phyloP scores from a whole-genome alignment of 768 basidiomycete species.

The Lactifluus volemus region DNA sequence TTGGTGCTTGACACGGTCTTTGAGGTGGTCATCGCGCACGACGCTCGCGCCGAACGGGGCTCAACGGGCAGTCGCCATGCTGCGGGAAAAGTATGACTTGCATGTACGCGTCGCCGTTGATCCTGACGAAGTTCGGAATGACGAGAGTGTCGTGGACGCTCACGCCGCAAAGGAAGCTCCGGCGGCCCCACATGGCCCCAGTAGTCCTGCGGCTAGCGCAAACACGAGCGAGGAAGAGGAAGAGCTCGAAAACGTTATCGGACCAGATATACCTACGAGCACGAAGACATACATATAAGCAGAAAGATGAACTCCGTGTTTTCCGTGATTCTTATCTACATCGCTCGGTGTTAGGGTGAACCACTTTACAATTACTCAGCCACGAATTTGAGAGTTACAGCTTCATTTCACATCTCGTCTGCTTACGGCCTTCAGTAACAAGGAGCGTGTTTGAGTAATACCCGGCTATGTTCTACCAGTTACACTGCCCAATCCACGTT shows the following conservation, averaged over 20 bases:
- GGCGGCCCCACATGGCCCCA: constrained; percentile 69
- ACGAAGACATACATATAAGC: constrained; percentile 16
- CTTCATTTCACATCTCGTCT: not conserved
- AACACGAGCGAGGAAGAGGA: constrained; percentile 20
- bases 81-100: constrained; percentile 77
- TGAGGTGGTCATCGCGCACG: constrained; percentile 53
- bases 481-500: constrained; percentile 34
- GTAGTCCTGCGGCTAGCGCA: constrained; percentile 23
- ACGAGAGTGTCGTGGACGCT: constrained; percentile 53
- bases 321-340: not conserved
- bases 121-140: constrained; percentile 54
- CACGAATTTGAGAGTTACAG: not conserved
- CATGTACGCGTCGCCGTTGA: constrained; percentile 72
- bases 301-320: constrained; percentile 1
- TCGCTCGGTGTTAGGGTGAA: not conserved
- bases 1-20: constrained; percentile 27
- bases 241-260: constrained; percentile 19
- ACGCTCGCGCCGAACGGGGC: constrained; percentile 69
- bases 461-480: constrained; percentile 26
- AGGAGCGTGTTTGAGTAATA: constrained; percentile 42
- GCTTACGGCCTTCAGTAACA: constrained; percentile 40
- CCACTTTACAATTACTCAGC: not conserved
- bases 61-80: constrained; percentile 67
- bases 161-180: constrained; percentile 41
- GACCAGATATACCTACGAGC: constrained; percentile 16